phyloP scores from a whole-genome alignment of 1,284 basidiomycete species.

The Macrocybe sp. region DNA sequence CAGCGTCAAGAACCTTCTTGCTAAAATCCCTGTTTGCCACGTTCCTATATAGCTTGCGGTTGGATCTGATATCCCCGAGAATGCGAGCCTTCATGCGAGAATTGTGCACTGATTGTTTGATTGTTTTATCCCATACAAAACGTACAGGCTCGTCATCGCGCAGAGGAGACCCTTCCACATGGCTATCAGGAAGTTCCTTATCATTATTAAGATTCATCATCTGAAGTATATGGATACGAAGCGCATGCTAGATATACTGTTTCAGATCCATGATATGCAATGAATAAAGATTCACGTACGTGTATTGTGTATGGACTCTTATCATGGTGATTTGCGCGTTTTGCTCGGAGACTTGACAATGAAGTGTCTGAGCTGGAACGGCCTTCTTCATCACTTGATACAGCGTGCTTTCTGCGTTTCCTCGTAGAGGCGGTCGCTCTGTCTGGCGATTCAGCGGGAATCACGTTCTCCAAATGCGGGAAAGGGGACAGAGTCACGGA shows the following conservation, averaged over 20 bases:
- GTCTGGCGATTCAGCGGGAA: no score
- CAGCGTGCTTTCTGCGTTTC: constrained; percentile 29
- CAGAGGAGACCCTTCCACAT: constrained; percentile 45
- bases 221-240: constrained; percentile 56
- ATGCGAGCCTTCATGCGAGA: constrained; percentile 62
- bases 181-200: constrained; percentile 54
- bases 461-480: constrained; percentile 22
- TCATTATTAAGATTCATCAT: constrained; percentile 53
- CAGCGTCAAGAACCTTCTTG: constrained; percentile 52
- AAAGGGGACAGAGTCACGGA: constrained; percentile 31
- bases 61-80: constrained; percentile 51
- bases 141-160: constrained; percentile 49
- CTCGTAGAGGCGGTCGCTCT: constrained; percentile 8
- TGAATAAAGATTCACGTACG: constrained; percentile 28
- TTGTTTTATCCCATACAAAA: constrained; percentile 73
- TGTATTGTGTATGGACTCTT: constrained; percentile 60
- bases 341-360: constrained; percentile 30
- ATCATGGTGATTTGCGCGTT: constrained; percentile 55
- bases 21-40: constrained; percentile 62
- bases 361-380: constrained; percentile 30
- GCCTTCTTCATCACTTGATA: constrained; percentile 33
- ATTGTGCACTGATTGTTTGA: constrained; percentile 67
- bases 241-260: constrained; percentile 47
- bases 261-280: constrained; percentile 2
- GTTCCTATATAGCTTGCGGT: constrained; percentile 51